Percentiles rank a stretch among this genome's conserved stretches.
Conservation (phyloP, 2,329 filamentous ascomycete species). For the Pyricularia sp. region DNA sequence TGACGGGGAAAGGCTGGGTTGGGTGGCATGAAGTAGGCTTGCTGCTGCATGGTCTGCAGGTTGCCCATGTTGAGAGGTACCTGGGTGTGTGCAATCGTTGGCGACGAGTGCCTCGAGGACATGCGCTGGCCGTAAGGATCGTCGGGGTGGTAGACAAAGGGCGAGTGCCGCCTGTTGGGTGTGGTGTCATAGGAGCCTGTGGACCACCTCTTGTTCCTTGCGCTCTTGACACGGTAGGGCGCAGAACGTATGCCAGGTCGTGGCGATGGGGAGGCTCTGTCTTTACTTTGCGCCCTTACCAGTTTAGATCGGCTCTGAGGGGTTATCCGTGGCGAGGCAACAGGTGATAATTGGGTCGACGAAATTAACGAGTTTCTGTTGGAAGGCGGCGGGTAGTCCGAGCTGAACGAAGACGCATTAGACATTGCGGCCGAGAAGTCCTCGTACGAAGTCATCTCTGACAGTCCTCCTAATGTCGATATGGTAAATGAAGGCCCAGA, state of each 20-base stretch:
- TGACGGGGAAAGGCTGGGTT: constrained; percentile 39
- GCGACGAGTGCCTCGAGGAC: constrained; percentile 38
- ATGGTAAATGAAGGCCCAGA: constrained; percentile 64
- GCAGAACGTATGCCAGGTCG: constrained; percentile 54
- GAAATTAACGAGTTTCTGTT: constrained; percentile 59
- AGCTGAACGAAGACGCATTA: constrained; percentile 53
- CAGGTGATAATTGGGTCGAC: constrained; percentile 57
- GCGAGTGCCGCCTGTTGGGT: constrained; percentile 40
- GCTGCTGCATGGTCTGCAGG: constrained; percentile 40
- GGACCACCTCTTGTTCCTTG: constrained; percentile 62
- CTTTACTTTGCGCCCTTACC: constrained; percentile 52
- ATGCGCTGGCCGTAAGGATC: constrained; percentile 46
- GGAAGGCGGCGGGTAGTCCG: constrained; percentile 53
- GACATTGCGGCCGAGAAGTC: constrained; percentile 55
- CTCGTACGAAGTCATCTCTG: constrained; percentile 58
- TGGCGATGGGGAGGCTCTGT: constrained; percentile 59
- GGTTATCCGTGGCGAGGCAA: constrained; percentile 56
- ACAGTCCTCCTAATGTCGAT: constrained; percentile 51
- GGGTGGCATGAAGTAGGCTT: constrained; percentile 33
- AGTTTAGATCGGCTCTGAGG: constrained; percentile 46
- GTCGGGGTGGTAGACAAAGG: constrained; percentile 48
- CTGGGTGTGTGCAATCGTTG: constrained; percentile 30
- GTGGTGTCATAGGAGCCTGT: constrained; percentile 56
- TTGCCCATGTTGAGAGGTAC: constrained; percentile 41
- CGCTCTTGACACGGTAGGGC: constrained; percentile 56